These are phyloP conservation scores for Isochrysis galbana DNA, from an alignment of 78 protist genomes.

Conservation along the genomic window DNA sequence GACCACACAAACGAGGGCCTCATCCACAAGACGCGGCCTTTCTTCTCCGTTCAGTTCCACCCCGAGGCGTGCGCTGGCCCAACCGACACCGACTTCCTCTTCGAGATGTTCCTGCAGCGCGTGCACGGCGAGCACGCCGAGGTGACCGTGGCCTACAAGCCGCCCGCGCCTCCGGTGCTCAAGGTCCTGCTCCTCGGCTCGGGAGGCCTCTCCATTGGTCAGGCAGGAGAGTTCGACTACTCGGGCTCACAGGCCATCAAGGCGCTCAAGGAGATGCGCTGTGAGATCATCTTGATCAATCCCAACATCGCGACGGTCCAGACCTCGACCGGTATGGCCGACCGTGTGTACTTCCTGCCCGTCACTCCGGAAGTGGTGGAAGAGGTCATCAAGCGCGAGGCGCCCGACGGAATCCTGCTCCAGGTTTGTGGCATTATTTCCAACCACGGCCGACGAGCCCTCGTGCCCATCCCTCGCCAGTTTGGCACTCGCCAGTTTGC, in stretches of 20 bases:
- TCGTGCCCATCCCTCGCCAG: slow-evolving; percentile 86
- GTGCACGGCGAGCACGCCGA: not conserved
- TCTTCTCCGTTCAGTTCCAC: slow-evolving; percentile 95
- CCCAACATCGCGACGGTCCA: slow-evolving; percentile 97
- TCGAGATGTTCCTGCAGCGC: slow-evolving; percentile 78
- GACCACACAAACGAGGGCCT: slow-evolving; percentile 95
- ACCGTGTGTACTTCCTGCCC: slow-evolving; percentile 92
- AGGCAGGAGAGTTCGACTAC: slow-evolving; percentile 99
- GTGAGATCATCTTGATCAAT: slow-evolving; percentile 88
- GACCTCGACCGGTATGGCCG: slow-evolving; percentile 83
- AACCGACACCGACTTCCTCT: slow-evolving; percentile 90
- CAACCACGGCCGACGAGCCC: slow-evolving; percentile 88
- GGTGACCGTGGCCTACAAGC: not conserved
- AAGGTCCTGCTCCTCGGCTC: slow-evolving; percentile 91
- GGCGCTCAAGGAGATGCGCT: slow-evolving; percentile 90
- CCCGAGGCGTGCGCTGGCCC: slow-evolving; percentile 97
- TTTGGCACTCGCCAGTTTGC: too few species aligned
- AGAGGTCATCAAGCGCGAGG: slow-evolving; percentile 58
- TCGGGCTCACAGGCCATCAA: slow-evolving; percentile 92
- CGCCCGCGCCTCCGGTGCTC: not conserved
- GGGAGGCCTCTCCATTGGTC: slow-evolving; percentile 97
- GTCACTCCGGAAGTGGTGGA: slow-evolving; percentile 80
- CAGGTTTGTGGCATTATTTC: too few species aligned
- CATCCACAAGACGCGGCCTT: slow-evolving; percentile 78
- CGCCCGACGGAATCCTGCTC: slow-evolving; percentile 91